Evolutionary conservation across 345 rosid genomes (phyloP), one percentile per base, ranked within the genome.

Genomic region (Microcos paniculata): DNA sequence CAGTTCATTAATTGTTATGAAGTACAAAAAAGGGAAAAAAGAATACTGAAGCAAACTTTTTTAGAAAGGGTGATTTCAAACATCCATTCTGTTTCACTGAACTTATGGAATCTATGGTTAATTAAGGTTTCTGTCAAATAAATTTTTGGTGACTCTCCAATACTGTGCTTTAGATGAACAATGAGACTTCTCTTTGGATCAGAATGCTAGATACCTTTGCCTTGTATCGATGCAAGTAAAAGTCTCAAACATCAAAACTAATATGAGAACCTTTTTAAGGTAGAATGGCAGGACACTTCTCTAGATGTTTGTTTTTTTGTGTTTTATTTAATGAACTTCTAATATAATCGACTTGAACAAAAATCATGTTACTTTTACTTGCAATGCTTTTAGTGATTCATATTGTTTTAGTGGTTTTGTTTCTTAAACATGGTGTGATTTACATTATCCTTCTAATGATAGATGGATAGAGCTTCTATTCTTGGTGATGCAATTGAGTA

Each of bases 401-500:
- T 21, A 42, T 59, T 42, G 26, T 6, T 12, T 28, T 13, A n/a
- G 10, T 23, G n/a, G n/a, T n/a, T 57, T 19, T 61, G 55, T 69
- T 49, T 61, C 70, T 42, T 79, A 1, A 52, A 64, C 28, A 55
- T 15, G 2, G 38, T 40, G 53, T 58, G 42, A 56, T 77, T 53
- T 19, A n/a, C 71, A 31, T 69, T 11, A 49, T 31, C 43, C 45
- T 51, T 48, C 4, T 59, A 10, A 21, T 74, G 16, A 75, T 87
- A 94, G 97, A 94, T 94, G 98, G 98, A 94, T 79, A 85, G 98
- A 84, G 98, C 97, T 80, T 91, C 98, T 24, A 94, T 91, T 59
- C 92, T 94, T 19, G 99, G 99, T 78, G 99, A 94, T 62, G 98
- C 99, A 6, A 86, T 94, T 79, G 98, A 92, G 74, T 94, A 92